Conservation (phyloP, 345 rosid species). For the Psidium friedrichsthalianum region DNA sequence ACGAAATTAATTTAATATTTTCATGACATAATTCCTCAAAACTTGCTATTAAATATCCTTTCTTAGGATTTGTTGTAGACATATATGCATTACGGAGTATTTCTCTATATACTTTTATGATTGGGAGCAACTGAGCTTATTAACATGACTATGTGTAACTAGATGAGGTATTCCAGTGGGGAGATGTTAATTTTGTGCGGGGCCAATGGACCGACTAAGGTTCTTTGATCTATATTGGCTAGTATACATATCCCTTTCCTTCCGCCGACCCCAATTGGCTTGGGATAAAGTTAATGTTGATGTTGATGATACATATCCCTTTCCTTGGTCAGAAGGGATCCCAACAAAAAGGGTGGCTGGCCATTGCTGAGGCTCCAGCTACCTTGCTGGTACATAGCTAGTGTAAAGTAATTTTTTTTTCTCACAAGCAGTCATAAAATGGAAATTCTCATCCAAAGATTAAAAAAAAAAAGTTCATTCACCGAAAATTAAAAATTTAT, state of each 20-base stretch:
- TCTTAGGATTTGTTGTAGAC: not conserved
- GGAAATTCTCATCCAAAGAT: too few relatives aligned
- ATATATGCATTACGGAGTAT: not conserved
- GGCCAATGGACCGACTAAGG: not conserved
- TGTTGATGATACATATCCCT: not conserved
- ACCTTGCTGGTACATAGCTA: not conserved
- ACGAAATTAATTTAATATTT: not conserved
- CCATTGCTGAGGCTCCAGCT: not conserved
- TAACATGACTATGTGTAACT: too few relatives aligned
- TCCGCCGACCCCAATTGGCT: too few relatives aligned
- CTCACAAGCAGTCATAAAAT: too few relatives aligned
- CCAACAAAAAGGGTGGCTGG: not conserved
- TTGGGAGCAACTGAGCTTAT: not conserved
- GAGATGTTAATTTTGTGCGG: too few relatives aligned
- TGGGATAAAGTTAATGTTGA: too few relatives aligned
- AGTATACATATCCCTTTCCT: not conserved
- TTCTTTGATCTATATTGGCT: not conserved
- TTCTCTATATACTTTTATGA: not conserved
- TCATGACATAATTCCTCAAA: not conserved
- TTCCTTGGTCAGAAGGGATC: not conserved
- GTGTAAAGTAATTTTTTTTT: too few relatives aligned
- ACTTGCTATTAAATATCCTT: not conserved
- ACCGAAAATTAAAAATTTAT: too few relatives aligned
- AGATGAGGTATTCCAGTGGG: too few relatives aligned
- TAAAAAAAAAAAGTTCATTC: too few relatives aligned